A percentile compares a stretch with the other conserved stretches of the same genome.
Conservation (phyloP, 108 stramenopile species). For the Cylindrotheca fusiformis region DNA sequence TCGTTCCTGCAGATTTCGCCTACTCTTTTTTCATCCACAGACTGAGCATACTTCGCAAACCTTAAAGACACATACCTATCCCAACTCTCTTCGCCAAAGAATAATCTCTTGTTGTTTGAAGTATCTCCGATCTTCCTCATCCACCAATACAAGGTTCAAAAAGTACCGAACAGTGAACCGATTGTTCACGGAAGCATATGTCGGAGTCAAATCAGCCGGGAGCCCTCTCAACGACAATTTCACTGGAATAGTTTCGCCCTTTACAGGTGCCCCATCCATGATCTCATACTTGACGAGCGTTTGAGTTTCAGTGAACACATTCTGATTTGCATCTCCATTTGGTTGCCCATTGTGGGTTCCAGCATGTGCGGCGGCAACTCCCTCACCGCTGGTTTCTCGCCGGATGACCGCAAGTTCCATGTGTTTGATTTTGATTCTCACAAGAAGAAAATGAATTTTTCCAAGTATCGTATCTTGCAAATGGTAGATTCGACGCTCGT, state of each 20-base stretch:
- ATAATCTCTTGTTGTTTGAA: conserved; percentile 99
- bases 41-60: too few species aligned
- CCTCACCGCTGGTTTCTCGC: conserved; percentile 91
- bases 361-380: conserved; percentile 51
- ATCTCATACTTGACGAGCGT: conserved; percentile 97
- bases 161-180: conserved; percentile 96
- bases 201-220: conserved; percentile 98
- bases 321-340: conserved; percentile 33
- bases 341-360: conserved; percentile 17
- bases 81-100: conserved; percentile 92
- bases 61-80: too few species aligned
- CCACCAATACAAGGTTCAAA: conserved; percentile 98
- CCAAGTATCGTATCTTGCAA: conserved; percentile 94
- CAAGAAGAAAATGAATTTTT: conserved; percentile 96
- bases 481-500: conserved; percentile 89
- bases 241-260: conserved; percentile 89
- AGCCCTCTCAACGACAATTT: conserved; percentile 84
- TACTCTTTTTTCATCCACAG: too few species aligned
- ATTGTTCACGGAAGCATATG: conserved; percentile 91
- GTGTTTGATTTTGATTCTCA: conserved; percentile 98
- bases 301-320: conserved; percentile 94
- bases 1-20: too few species aligned
- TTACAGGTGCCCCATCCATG: conserved; percentile 99
- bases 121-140: conserved; percentile 98
- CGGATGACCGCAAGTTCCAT: conserved; percentile 99